A percentile compares a stretch with the other conserved stretches of the same genome.
Evolutionary conservation across 208 protist genomes (phyloP).

Genomic region (Leishmania martiniquensis): DNA sequence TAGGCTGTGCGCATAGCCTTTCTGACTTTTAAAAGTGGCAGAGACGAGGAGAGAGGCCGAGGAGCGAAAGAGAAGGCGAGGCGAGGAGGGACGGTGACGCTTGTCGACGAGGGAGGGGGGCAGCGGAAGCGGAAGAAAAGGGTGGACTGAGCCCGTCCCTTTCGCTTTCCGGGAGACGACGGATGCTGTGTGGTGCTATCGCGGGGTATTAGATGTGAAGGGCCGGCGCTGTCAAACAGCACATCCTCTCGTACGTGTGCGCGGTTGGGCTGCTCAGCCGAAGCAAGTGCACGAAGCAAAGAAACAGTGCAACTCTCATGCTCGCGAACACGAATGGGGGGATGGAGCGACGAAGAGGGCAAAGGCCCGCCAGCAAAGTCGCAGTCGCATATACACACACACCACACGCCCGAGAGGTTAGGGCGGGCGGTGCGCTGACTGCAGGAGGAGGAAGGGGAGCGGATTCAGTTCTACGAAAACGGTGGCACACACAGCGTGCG

Average conservation of each 20-base stretch:
- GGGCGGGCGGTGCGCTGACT: background rate
- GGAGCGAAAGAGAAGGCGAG: background rate
- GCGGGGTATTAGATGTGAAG: background rate
- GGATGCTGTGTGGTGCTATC: background rate
- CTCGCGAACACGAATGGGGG: background rate
- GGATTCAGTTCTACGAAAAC: background rate
- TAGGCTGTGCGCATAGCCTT: background rate
- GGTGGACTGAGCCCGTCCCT: background rate
- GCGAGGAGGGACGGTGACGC: background rate
- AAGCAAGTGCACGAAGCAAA: background rate
- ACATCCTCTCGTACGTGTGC: background rate
- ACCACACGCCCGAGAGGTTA: constrained; percentile 1
- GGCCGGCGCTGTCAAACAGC: background rate
- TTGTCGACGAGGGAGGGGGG: background rate
- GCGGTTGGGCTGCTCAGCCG: background rate
- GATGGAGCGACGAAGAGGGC: background rate
- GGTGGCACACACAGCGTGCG: background rate
- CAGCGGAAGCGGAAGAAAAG: background rate
- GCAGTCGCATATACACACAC: background rate
- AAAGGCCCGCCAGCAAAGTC: background rate
- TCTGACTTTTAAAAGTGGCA: constrained; percentile 1
- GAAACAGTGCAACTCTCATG: background rate
- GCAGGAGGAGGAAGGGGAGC: background rate
- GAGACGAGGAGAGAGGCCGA: background rate
- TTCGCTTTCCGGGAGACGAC: background rate